Conservation (phyloP, 768 basidiomycete genomes). For the Nidularia pulvinata region DNA sequence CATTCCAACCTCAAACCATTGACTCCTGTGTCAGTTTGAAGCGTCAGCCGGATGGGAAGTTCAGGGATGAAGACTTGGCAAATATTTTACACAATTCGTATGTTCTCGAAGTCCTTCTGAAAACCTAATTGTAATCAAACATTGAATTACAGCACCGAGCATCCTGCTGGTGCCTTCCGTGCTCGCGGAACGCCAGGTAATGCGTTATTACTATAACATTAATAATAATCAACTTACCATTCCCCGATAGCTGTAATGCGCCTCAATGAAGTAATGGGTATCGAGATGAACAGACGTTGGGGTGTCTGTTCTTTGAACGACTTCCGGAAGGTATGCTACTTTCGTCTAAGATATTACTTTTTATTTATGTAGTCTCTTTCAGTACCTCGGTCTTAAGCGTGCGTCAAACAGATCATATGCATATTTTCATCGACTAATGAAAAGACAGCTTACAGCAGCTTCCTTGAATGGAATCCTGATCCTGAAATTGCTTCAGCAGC, state of each 20-base stretch:
- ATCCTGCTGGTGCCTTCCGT: conserved; percentile 72
- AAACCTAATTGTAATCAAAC: background rate
- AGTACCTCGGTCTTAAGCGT: conserved; percentile 83
- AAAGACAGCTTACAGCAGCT: conserved; percentile 61
- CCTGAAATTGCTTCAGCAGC: conserved; percentile 68
- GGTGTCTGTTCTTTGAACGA: conserved; percentile 86
- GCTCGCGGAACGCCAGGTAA: conserved; percentile 72
- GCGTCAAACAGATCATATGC: conserved; percentile 11
- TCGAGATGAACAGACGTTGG: conserved; percentile 75
- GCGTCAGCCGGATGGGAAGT: conserved; percentile 58
- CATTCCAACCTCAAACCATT: too few species aligned
- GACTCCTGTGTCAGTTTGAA: conserved; percentile 40
- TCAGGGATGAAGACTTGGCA: conserved; percentile 75
- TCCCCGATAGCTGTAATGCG: conserved; percentile 54
- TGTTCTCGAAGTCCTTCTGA: conserved; percentile 13
- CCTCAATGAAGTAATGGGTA: conserved; percentile 84
- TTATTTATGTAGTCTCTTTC: background rate
- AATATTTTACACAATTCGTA: conserved; percentile 67
- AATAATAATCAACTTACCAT: background rate
- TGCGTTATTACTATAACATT: background rate
- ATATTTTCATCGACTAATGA: background rate
- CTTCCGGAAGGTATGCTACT: conserved; percentile 59
- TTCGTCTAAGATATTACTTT: too few species aligned
- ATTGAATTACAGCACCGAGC: conserved; percentile 53
- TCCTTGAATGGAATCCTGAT: conserved; percentile 83